Conservation (phyloP, 768 basidiomycete species). For the Phanerochaete carnosa region DNA sequence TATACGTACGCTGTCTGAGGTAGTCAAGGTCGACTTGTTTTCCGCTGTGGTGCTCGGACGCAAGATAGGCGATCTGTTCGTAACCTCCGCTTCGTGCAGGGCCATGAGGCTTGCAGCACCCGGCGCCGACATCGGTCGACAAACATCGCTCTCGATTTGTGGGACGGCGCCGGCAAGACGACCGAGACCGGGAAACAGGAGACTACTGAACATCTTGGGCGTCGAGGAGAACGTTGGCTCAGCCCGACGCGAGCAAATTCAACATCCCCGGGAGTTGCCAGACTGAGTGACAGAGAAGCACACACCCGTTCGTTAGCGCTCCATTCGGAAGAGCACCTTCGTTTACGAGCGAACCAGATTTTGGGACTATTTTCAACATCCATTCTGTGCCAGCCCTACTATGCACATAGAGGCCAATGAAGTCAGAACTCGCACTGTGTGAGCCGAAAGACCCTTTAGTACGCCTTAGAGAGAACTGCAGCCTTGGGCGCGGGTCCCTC, state of each 20-base stretch:
- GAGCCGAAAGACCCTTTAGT: background rate
- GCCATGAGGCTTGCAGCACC: background rate
- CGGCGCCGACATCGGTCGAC: background rate
- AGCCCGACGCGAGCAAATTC: background rate
- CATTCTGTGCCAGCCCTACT: background rate
- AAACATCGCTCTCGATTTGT: background rate
- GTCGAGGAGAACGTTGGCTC: background rate
- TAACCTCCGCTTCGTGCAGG: background rate
- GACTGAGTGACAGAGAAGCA: background rate
- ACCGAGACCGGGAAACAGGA: background rate
- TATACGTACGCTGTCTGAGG: background rate
- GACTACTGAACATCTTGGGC: conserved; percentile 1
- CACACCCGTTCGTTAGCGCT: background rate
- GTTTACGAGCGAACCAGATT: background rate
- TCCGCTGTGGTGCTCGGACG: background rate
- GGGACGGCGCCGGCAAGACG: background rate
- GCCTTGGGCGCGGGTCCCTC: conserved; percentile 36
- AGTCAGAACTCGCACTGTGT: background rate
- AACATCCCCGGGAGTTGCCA: conserved; percentile 1
- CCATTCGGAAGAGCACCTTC: background rate
- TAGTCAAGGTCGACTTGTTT: background rate
- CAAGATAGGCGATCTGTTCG: background rate
- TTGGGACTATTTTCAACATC: no score
- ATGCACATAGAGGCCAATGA: background rate
- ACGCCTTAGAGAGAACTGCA: conserved; percentile 2